Evolutionary conservation across 495 filamentous ascomycete genomes (phyloP), one percentile per base, ranked within the genome.

Genomic region (Parathielavia appendiculata): DNA sequence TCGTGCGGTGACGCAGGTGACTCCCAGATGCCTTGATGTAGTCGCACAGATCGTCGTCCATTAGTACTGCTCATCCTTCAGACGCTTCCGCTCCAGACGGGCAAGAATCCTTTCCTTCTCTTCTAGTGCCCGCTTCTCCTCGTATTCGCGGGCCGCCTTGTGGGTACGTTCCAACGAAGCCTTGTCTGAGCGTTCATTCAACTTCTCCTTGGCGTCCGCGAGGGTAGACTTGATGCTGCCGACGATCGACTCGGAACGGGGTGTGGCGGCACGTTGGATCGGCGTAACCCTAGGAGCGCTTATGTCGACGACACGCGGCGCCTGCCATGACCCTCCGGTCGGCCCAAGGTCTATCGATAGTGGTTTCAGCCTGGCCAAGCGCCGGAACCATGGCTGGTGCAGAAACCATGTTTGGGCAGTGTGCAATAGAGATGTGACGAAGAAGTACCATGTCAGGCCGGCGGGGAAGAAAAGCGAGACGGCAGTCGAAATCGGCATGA

Each of bases 391-490:
- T 2, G 73, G 62, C 38, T 69, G 69, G 49, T 81, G 74, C 49
- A 90, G 73, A 1, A 84, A 17, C n/a, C 69, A 63, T 1, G 81
- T 67, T 69, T 95, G 90, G 12, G 70, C 45, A 26, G 82, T 61
- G 16, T 83, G 80, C 32, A 89, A 71, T 0, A 79, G 1, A 51
- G 83, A 79, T 1, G 83, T 76, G 20, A 76, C 54, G 44, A 80
- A 65, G 73, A 98, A 91, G 70, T 86, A 89, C 44, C 90, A 71
- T 65, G 91, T 87, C 7, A 95, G 62, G 8, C 76, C 81, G 13
- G 83, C 83, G 0, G 92, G 88, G 66, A 87, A 76, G 64, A 73
- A 84, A 5, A 75, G 64, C 46, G 88, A 86, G 63, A 91, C 80
- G 10, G 77, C 11, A 30, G 88, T 75, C 22, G 83, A 80, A 2